These are phyloP conservation scores for Salix purpurea DNA, from an alignment of 345 rosid species.

Conservation along the genomic window DNA sequence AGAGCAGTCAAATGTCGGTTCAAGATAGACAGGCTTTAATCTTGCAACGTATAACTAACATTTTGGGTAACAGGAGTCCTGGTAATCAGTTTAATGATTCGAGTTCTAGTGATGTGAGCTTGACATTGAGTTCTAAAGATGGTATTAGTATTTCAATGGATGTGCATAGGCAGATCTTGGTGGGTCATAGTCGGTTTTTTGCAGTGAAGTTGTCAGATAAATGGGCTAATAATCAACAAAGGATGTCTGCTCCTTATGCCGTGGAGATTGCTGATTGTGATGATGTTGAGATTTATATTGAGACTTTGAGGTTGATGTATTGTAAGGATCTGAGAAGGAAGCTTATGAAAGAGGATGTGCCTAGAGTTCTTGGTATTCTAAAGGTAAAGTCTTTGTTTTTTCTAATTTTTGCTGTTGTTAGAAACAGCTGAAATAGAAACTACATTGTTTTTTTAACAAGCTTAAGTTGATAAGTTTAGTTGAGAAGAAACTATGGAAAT, in stretches of 20 bases:
- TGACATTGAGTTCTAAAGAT: slow-evolving; percentile 79
- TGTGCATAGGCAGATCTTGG: slow-evolving; percentile 83
- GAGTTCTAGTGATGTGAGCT: slow-evolving; percentile 66
- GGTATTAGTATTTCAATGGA: slow-evolving; percentile 67
- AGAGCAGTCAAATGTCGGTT: slow-evolving; percentile 11
- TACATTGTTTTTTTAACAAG: not conserved
- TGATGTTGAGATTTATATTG: slow-evolving; percentile 93
- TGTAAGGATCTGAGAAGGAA: slow-evolving; percentile 88
- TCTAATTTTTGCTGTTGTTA: not conserved
- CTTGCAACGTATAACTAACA: slow-evolving; percentile 76
- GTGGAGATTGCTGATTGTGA: slow-evolving; percentile 99
- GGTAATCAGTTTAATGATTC: slow-evolving; percentile 90
- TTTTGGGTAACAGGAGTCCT: slow-evolving; percentile 57
- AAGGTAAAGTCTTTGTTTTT: slow-evolving; percentile 45
- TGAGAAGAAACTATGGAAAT: slow-evolving; percentile 10
- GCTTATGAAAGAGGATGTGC: slow-evolving; percentile 85
- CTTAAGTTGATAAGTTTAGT: not conserved
- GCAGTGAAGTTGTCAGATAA: slow-evolving; percentile 76
- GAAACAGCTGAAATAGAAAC: not conserved
- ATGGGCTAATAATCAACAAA: slow-evolving; percentile 61
- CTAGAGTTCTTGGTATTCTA: slow-evolving; percentile 83
- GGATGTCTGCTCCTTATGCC: slow-evolving; percentile 48
- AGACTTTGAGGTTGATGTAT: slow-evolving; percentile 89
- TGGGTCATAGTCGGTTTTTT: slow-evolving; percentile 85
- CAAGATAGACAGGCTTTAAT: slow-evolving; percentile 60